Evolutionary conservation across 2,329 filamentous ascomycete genomes (phyloP).

Genomic region (Aspergillus fijiensis): DNA sequence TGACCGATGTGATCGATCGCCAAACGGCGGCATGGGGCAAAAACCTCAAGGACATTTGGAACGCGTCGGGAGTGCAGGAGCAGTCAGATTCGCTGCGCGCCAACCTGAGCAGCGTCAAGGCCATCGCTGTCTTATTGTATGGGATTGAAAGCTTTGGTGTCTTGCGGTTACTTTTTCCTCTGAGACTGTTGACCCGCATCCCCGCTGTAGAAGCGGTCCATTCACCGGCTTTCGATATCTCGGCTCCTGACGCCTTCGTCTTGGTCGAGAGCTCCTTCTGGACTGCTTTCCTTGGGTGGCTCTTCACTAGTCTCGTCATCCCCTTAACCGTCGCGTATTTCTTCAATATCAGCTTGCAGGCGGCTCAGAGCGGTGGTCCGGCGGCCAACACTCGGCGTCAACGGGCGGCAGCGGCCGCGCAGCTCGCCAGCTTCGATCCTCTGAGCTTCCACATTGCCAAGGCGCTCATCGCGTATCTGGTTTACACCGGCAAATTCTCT

Average conservation of each 20-base stretch:
- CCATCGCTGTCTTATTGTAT: slow-evolving; percentile 68
- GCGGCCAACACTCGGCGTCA: slow-evolving; percentile 26
- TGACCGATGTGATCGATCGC: slow-evolving; percentile 72
- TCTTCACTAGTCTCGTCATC: slow-evolving; percentile 66
- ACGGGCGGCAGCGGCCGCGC: slow-evolving; percentile 15
- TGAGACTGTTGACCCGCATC: slow-evolving; percentile 70
- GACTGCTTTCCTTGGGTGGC: slow-evolving; percentile 76
- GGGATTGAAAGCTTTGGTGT: slow-evolving; percentile 70
- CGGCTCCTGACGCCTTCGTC: slow-evolving; percentile 77
- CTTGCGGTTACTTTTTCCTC: slow-evolving; percentile 67
- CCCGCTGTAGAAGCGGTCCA: slow-evolving; percentile 60
- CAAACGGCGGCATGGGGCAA: slow-evolving; percentile 45
- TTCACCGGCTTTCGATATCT: slow-evolving; percentile 60
- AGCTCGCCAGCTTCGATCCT: slow-evolving; percentile 63
- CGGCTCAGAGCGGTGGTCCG: slow-evolving; percentile 26
- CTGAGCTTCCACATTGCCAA: slow-evolving; percentile 88
- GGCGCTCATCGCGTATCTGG: slow-evolving; percentile 75
- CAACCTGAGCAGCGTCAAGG: slow-evolving; percentile 66
- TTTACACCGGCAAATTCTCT: slow-evolving; percentile 61
- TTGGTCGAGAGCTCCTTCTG: slow-evolving; percentile 78
- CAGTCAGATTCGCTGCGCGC: slow-evolving; percentile 64
- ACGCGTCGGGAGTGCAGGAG: slow-evolving; percentile 37
- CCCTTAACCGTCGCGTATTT: slow-evolving; percentile 79
- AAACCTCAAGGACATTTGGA: slow-evolving; percentile 36
- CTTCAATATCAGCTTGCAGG: slow-evolving; percentile 74